Base-by-base conservation (phyloP, 1,284 basidiomycete genomes). In the Sanghuangporus baumii region DNA sequence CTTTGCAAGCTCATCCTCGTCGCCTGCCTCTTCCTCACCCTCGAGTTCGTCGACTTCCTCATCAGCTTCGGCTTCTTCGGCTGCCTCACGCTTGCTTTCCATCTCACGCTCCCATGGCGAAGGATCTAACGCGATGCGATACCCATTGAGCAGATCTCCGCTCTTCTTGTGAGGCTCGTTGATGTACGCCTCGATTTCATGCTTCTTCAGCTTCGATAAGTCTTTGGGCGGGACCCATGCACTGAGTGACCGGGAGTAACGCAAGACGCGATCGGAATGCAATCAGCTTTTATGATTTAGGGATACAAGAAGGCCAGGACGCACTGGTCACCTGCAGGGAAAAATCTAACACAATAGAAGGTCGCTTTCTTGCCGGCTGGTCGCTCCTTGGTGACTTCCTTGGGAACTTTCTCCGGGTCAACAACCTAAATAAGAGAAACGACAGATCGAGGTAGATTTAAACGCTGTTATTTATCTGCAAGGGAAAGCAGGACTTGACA, bases 281-380 rank as follows among this genome's bases (percentile, higher is more conserved):
- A 54, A 58, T 65, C 62, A 55, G 40, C 16, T 63, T 57, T 61
- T 23, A 57, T 7, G 34, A 37, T 43, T 20, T 55, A 18, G 37
- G 6, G 16, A 58, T n/a, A 9, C 26, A 62, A 43, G 57, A 63
- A 40, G 59, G 67, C 61, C 60, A 66, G 46, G 36, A 86, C 93
- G 74, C 70, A 97, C 95, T 89, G 93, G 78, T 98, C 94, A 61
- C 92, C 94, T 43, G 84, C 85, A 40, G 93, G 93, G 81, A 95
- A 96, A 84, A 95, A 96, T 68, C 86, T 81, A 50, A 95, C 85
- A 69, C 90, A 93, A 74, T 91, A 88, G 69, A 87, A 87, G 12
- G 78, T 79, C 2, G 83, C 46, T 55, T 67, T 78, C 76, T 89
- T 91, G 68, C 79, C 77, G 16, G 74, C 71, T 14, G 92, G 91